Evolutionary conservation across 1,284 basidiomycete species (phyloP).

Genomic region (Ceratobasidium sp.): DNA sequence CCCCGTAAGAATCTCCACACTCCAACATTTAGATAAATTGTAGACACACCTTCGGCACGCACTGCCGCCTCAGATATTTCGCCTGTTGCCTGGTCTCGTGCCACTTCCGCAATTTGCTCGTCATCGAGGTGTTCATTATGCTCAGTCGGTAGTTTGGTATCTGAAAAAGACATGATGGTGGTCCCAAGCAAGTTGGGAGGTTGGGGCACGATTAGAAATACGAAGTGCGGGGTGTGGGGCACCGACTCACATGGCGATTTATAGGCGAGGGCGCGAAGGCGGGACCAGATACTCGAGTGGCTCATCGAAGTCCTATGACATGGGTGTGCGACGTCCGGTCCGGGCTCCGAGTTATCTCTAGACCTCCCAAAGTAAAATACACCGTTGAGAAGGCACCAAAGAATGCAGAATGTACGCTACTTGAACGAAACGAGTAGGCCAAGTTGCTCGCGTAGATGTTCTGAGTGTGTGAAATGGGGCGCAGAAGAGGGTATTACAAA

Average conservation of each 20-base stretch:
- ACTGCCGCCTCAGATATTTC: slow-evolving; percentile 68
- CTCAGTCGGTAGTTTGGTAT: slow-evolving; percentile 27
- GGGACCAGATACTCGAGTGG: slow-evolving; percentile 29
- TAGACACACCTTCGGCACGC: slow-evolving; percentile 61
- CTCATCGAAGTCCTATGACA: slow-evolving; percentile 36
- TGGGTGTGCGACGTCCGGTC: slow-evolving; percentile 11
- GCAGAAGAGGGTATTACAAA: slow-evolving; percentile 8
- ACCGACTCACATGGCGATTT: slow-evolving; percentile 32
- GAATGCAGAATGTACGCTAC: not conserved
- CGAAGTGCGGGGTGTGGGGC: slow-evolving; percentile 28
- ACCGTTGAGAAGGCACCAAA: slow-evolving; percentile 19
- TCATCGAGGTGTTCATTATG: slow-evolving; percentile 31
- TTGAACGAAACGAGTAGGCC: slow-evolving; percentile 6
- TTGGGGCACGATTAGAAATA: not conserved
- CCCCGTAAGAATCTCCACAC: not conserved
- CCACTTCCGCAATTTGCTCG: slow-evolving; percentile 43
- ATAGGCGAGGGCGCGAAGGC: slow-evolving; percentile 37
- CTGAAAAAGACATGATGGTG: slow-evolving; percentile 33
- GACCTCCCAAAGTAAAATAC: not conserved
- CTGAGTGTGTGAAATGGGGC: slow-evolving; percentile 7
- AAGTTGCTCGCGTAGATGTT: slow-evolving; percentile 24
- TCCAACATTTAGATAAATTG: not conserved
- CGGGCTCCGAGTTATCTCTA: slow-evolving; percentile 16
- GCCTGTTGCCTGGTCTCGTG: slow-evolving; percentile 53
- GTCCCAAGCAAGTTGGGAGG: not conserved